phyloP scores from a whole-genome alignment of 2,329 filamentous ascomycete genomes.

The Cytospora piceicola region DNA sequence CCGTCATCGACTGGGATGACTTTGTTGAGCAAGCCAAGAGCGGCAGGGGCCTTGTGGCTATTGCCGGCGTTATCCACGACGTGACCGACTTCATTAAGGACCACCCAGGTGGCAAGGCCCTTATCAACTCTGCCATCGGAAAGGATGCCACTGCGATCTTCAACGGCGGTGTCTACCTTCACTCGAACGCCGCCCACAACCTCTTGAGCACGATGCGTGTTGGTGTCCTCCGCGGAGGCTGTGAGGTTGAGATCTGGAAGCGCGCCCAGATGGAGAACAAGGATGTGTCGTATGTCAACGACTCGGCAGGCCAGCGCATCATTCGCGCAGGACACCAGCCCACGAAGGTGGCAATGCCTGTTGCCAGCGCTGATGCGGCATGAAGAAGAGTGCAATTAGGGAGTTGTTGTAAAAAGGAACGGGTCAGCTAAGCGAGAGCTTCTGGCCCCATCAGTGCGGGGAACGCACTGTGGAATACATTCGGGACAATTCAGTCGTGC shows the following conservation, averaged over 20 bases:
- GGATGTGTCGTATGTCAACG: conserved; percentile 78
- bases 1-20: conserved; percentile 85
- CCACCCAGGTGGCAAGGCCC: conserved; percentile 86
- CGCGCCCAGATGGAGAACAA: conserved; percentile 82
- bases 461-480: background rate
- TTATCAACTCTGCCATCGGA: conserved; percentile 80
- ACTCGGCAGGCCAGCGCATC: conserved; percentile 79
- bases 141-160: conserved; percentile 91
- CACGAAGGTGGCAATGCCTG: conserved; percentile 80
- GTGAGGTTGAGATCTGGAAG: conserved; percentile 94
- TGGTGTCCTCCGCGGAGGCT: conserved; percentile 82
- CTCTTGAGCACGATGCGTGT: conserved; percentile 85
- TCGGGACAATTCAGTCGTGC: conserved; percentile 1
- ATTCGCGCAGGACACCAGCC: conserved; percentile 84
- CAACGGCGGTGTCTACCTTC: conserved; percentile 88
- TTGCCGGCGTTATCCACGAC: conserved; percentile 87
- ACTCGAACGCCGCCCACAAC: conserved; percentile 90
- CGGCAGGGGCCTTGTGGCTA: conserved; percentile 74
- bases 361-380: conserved; percentile 82
- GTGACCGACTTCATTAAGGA: conserved; percentile 84
- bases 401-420: background rate
- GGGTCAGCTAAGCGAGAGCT: background rate
- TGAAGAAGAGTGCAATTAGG: conserved; percentile 42
- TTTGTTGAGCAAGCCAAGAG: conserved; percentile 78
- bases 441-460: conserved; percentile 7